Evolutionary conservation across 306 rosid species (phyloP), one percentile per base, ranked within the genome.

Genomic region (Cicer arietinum): DNA sequence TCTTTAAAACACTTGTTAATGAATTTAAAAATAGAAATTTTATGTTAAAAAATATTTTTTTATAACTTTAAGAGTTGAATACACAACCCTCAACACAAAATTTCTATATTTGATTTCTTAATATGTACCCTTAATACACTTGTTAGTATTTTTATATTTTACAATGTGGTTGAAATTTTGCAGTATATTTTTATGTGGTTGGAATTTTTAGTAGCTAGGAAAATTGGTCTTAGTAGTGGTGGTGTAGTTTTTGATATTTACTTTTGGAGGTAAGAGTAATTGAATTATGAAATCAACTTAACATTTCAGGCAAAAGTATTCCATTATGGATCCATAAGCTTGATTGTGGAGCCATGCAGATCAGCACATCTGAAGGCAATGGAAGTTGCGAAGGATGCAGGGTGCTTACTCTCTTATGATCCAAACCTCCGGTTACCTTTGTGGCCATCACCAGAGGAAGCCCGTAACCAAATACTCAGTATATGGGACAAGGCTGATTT

Each of bases 301-400:
- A 22, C 5, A 10, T 17, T 16, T 7, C 20, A 94, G 98, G 96
- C 97, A 4, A 94, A 91, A 57, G 88, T 90, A 11, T 94, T 91
- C 76, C 98, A 91, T 82, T 91, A 94, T 20, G 98, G 98, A 73
- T 94, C 97, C 0, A 92, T 94, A 63, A 91, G 97, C 79, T 86
- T 94, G 96, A 94, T 94, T 41, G 98, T 90, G 84, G 98, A 94
- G 89, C 97, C 98, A 58, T 91, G 97, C 85, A 86, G 98, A 81
- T 90, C 98, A 3, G 97, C 98, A 7, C 98, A 94, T 83, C 14
- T 94, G 20, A 92, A 85, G 84, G 98, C 98, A 13, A 89, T 94
- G 93, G 83, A 94, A 71, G 90, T 80, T 48, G 97, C 98, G 0
- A 94, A 83, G 78, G 96, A 94, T 5, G 98, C 96, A 4, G 98